These are phyloP conservation scores for Balamuthia mandrillaris DNA, from an alignment of 208 protist genomes.

Conservation along the genomic window DNA sequence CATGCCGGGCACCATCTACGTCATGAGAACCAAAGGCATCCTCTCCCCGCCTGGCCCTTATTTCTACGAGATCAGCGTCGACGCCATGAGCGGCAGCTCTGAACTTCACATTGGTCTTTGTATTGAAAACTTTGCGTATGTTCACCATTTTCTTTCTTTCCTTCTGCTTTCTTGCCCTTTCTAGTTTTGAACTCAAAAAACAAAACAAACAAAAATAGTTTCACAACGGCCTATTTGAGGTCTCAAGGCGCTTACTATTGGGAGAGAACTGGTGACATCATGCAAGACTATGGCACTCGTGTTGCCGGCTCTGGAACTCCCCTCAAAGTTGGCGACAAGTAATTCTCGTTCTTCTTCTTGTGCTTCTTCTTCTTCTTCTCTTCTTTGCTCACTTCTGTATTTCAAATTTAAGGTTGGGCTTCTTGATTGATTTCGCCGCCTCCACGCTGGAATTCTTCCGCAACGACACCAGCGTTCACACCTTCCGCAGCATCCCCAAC, in stretches of 20 bases:
- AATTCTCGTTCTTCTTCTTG: not conserved
- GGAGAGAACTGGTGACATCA: not conserved
- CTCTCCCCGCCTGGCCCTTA: not conserved
- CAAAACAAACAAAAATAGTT: too few species aligned
- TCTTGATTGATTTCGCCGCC: not conserved
- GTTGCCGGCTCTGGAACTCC: too few species aligned
- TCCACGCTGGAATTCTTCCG: not conserved
- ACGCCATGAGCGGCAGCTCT: not conserved
- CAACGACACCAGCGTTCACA: not conserved
- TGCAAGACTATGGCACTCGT: not conserved
- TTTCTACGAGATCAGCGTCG: conserved; percentile 19
- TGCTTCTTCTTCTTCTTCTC: not conserved
- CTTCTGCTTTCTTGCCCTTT: too few species aligned
- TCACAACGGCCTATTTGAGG: conserved; percentile 15
- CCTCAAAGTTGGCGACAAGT: conserved; percentile 1
- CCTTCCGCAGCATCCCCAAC: not conserved
- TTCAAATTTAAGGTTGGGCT: not conserved
- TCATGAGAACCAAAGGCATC: not conserved
- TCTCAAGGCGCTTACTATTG: not conserved
- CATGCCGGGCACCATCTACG: conserved; percentile 30
- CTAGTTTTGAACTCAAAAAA: too few species aligned
- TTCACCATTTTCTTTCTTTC: too few species aligned
- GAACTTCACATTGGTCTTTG: conserved; percentile 25
- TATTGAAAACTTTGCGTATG: too few species aligned
- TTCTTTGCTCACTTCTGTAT: not conserved